phyloP scores from a whole-genome alignment of 805 yeast genomes.

The Metschnikowia picachoensis region DNA sequence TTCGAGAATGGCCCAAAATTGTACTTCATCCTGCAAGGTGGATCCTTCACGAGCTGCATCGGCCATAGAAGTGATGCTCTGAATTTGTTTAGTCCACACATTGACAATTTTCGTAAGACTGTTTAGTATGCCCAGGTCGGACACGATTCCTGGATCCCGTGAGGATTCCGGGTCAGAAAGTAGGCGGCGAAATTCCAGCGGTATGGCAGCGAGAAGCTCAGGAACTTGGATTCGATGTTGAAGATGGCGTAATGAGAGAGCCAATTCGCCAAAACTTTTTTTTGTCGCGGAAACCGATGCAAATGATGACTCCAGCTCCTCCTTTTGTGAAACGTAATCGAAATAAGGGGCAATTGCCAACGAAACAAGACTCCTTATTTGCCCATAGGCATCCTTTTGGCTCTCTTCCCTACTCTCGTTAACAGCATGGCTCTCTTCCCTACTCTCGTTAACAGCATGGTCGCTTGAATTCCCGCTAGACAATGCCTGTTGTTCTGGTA shows the following conservation, averaged over 20 bases:
- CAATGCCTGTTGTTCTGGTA: no score
- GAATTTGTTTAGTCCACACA: conserved; percentile 66
- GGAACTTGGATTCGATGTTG: conserved; percentile 70
- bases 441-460: background rate
- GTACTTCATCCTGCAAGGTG: conserved; percentile 57
- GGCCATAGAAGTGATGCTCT: conserved; percentile 49
- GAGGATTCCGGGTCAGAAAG: conserved; percentile 26
- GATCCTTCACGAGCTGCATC: conserved; percentile 55
- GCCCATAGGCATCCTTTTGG: conserved; percentile 5
- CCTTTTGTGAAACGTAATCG: conserved; percentile 38
- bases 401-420: background rate
- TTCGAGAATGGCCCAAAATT: conserved; percentile 77
- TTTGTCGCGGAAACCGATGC: conserved; percentile 26
- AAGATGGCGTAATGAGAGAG: conserved; percentile 61
- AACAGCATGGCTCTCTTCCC: background rate
- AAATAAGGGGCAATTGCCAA: conserved; percentile 69
- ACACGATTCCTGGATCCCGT: conserved; percentile 17
- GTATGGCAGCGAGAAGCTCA: conserved; percentile 49
- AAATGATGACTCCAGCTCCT: conserved; percentile 7
- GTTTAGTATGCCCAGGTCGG: conserved; percentile 59
- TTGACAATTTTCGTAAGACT: conserved; percentile 66
- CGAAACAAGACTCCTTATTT: conserved; percentile 52
- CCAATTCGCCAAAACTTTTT: conserved; percentile 64
- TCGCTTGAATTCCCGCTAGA: background rate
- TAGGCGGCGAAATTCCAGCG: conserved; percentile 39